phyloP scores from a whole-genome alignment of 2,329 filamentous ascomycete genomes.

The Emydomyces testavorans region DNA sequence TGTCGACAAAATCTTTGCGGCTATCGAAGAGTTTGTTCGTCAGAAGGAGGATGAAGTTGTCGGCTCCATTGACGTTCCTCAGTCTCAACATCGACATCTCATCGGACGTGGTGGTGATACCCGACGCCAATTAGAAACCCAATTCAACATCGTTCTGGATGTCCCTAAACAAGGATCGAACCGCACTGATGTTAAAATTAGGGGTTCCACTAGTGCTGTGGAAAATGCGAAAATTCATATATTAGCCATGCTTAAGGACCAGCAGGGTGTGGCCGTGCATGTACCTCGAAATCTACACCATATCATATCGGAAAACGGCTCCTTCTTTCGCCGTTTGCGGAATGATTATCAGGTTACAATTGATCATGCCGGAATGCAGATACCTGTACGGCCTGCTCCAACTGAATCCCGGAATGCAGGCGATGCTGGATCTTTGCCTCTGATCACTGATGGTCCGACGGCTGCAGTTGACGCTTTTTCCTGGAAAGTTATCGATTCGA shows the following conservation, averaged over 20 bases:
- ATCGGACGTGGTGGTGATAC: constrained; percentile 87
- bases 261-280: constrained; percentile 76
- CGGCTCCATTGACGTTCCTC: constrained; percentile 67
- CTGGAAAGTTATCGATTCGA: constrained; percentile 64
- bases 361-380: constrained; percentile 71
- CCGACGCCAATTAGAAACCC: constrained; percentile 70
- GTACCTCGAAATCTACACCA: constrained; percentile 78
- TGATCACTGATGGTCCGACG: constrained; percentile 80
- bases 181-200: constrained; percentile 75
- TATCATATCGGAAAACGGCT: constrained; percentile 66
- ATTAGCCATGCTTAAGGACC: constrained; percentile 60
- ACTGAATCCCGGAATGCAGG: constrained; percentile 42
- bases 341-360: constrained; percentile 81
- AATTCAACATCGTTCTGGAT: constrained; percentile 78
- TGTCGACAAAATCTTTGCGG: constrained; percentile 76
- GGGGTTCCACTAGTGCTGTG: constrained; percentile 65
- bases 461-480: constrained; percentile 57
- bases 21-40: constrained; percentile 70
- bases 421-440: constrained; percentile 52
- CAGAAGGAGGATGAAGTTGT: constrained; percentile 74
- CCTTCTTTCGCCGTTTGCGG: constrained; percentile 82
- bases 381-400: constrained; percentile 56
- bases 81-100: constrained; percentile 77
- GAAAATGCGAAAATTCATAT: constrained; percentile 82
- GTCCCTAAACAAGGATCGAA: constrained; percentile 81